Percentiles rank a stretch among this genome's conserved stretches.
These are phyloP conservation scores for Scleroderma bovista DNA, from an alignment of 768 basidiomycete genomes.

Conservation along the genomic window DNA sequence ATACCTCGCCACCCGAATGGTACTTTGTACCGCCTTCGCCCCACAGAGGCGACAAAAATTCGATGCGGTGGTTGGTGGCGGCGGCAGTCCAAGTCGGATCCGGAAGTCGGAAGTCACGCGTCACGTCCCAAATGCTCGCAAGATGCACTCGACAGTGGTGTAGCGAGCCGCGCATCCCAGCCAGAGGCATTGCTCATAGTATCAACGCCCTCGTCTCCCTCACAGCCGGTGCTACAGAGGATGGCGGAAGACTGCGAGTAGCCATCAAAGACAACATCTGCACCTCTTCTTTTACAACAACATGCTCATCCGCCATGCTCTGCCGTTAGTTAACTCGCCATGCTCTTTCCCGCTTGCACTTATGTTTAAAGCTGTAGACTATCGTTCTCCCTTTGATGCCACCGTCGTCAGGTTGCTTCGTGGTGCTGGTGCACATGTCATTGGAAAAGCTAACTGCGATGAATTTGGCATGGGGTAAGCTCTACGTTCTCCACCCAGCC, in stretches of 20 bases:
- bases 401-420: neutral
- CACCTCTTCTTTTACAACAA: neutral
- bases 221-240: neutral
- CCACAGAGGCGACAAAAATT: no score
- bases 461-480: slow-evolving; percentile 98
- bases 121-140: neutral
- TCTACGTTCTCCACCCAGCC: neutral
- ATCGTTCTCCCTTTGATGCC: neutral
- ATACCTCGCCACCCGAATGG: no score
- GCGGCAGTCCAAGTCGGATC: no score
- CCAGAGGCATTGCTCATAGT: neutral
- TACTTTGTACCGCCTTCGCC: no score
- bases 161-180: neutral
- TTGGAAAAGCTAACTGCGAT: slow-evolving; percentile 93
- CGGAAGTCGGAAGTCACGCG: no score
- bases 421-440: slow-evolving; percentile 33
- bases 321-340: neutral
- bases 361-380: neutral
- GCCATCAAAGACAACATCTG: neutral
- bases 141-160: neutral
- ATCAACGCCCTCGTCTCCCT: neutral
- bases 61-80: no score
- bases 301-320: neutral
- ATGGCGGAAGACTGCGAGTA: neutral
- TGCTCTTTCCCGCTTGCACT: neutral